phyloP scores from a whole-genome alignment of 1,139 yeast genomes.

The Kurtzmaniella quercitrusa region DNA sequence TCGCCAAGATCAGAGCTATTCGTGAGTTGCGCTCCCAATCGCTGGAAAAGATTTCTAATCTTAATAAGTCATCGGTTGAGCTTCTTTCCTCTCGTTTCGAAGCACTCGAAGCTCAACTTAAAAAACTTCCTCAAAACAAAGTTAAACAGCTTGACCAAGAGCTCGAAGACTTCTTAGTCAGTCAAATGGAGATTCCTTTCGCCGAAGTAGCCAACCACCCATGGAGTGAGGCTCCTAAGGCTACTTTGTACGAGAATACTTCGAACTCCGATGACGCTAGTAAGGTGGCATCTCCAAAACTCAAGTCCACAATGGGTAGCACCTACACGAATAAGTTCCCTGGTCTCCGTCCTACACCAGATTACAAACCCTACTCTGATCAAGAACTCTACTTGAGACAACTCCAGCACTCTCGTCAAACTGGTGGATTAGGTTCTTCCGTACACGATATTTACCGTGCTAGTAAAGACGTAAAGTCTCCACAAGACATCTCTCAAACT shows the following conservation, averaged over 20 bases:
- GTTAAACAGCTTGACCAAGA: constrained; percentile 41
- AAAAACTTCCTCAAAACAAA: constrained; percentile 26
- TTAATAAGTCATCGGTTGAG: constrained; percentile 34
- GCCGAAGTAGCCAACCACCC: constrained; percentile 31
- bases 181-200: constrained; percentile 32
- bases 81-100: constrained; percentile 28
- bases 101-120: constrained; percentile 29
- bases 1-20: constrained; percentile 32
- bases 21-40: constrained; percentile 33
- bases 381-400: constrained; percentile 79
- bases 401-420: constrained; percentile 45
- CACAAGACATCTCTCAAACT: constrained; percentile 53
- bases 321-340: constrained; percentile 33
- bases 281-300: constrained; percentile 12
- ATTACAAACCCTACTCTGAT: constrained; percentile 52
- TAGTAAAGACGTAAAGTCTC: constrained; percentile 58
- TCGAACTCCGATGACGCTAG: constrained; percentile 7
- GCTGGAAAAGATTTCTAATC: constrained; percentile 24
- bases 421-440: constrained; percentile 62
- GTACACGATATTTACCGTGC: constrained; percentile 65
- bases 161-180: constrained; percentile 36
- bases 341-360: constrained; percentile 41
- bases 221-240: constrained; percentile 21
- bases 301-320: constrained; percentile 29
- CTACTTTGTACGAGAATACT: constrained; percentile 3